Percentiles rank a stretch among this genome's conserved stretches.
Conservation (phyloP, 768 basidiomycete genomes). For the Suillus paluster region DNA sequence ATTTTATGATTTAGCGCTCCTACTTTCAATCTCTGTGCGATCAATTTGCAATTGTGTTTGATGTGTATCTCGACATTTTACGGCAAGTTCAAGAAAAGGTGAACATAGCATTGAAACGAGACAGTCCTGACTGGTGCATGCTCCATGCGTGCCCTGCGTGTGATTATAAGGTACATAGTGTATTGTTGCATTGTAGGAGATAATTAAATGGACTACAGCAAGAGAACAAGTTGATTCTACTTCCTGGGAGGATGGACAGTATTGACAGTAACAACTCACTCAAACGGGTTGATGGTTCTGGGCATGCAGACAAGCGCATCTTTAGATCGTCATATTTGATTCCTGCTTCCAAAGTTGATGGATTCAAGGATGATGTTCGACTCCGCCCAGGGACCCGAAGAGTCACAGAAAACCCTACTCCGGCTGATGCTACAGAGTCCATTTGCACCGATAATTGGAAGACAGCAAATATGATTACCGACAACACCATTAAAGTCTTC, state of each 20-base stretch:
- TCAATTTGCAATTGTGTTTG: conserved; percentile 37
- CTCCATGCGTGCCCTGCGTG: conserved; percentile 42
- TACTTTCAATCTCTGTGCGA: no score
- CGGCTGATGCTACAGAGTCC: no score
- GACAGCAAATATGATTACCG: conserved; percentile 27
- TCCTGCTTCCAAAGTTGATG: conserved; percentile 27
- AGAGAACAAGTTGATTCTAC: conserved; percentile 31
- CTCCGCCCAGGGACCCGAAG: not conserved
- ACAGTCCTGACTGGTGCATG: conserved; percentile 33
- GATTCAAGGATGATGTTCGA: conserved; percentile 21
- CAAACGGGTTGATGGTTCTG: conserved; percentile 31
- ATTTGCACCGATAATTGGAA: conserved; percentile 39
- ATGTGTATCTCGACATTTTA: conserved; percentile 38
- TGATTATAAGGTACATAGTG: conserved; percentile 34
- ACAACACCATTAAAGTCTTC: conserved; percentile 42
- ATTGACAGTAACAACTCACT: conserved; percentile 42
- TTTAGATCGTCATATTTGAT: conserved; percentile 34
- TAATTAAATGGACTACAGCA: not conserved
- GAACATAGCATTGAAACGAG: conserved; percentile 28
- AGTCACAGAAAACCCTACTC: conserved; percentile 2
- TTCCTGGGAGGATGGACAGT: conserved; percentile 26
- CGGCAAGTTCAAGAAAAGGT: conserved; percentile 26
- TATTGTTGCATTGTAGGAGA: no score
- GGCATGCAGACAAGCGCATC: conserved; percentile 19
- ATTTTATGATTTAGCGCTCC: conserved; percentile 16